Percentiles rank a stretch among this genome's conserved stretches.
Evolutionary conservation across 257 asterid species (phyloP).

Genomic region (Solanum piurae): DNA sequence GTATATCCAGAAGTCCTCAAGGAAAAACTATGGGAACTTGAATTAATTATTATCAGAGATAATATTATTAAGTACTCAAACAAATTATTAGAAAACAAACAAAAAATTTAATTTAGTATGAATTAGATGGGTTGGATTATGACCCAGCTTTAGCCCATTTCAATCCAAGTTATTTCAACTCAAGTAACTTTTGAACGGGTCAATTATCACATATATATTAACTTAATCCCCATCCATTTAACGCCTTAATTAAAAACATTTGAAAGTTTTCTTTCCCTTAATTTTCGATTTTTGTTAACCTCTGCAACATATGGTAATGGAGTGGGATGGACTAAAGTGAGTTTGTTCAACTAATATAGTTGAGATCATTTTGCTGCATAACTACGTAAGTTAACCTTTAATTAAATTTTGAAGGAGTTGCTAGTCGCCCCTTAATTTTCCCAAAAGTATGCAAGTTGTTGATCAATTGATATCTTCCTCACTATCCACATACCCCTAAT

Average conservation of each 20-base stretch:
- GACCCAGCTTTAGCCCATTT: background rate
- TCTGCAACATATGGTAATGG: background rate
- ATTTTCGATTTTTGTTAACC: background rate
- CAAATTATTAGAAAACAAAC: background rate
- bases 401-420: background rate
- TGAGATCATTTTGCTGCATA: background rate
- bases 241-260: background rate
- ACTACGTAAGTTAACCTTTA: conserved; percentile 8
- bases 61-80: too few relatives aligned
- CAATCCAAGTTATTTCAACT: background rate
- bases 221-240: background rate
- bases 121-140: background rate
- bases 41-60: too few relatives aligned
- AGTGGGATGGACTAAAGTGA: conserved; percentile 3
- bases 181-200: background rate
- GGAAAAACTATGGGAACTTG: background rate
- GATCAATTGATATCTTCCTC: conserved; percentile 9
- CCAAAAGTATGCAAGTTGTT: conserved; percentile 24
- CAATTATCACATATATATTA: too few relatives aligned
- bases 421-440: conserved; percentile 19
- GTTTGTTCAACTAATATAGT: conserved; percentile 49
- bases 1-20: background rate
- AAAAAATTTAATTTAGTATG: background rate
- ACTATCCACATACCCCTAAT: background rate
- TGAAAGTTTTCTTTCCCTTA: background rate